Conservation (phyloP, 1,284 basidiomycete genomes). For the Marasmius tenuissimus region DNA sequence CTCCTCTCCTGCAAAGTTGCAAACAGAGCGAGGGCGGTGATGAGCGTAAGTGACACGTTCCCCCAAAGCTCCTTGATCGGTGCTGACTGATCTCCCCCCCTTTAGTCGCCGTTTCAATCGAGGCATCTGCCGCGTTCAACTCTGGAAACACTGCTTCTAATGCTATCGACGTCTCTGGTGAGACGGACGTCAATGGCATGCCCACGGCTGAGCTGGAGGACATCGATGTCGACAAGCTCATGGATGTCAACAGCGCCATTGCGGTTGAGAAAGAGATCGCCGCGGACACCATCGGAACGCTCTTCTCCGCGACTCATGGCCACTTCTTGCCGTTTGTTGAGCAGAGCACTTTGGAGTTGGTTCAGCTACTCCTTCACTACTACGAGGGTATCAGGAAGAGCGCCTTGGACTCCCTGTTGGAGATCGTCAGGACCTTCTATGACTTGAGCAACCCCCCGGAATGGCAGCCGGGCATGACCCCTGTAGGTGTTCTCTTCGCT, state of each 20-base stretch:
- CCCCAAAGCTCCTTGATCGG: not conserved
- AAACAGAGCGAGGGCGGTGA: constrained; percentile 84
- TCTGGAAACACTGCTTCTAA: constrained; percentile 72
- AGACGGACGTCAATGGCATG: constrained; percentile 53
- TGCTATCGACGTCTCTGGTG: constrained; percentile 61
- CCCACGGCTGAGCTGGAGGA: constrained; percentile 81
- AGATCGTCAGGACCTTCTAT: constrained; percentile 92
- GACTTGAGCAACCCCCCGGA: constrained; percentile 82
- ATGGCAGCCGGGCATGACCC: constrained; percentile 77
- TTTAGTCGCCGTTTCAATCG: constrained; percentile 51
- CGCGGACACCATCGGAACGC: constrained; percentile 91
- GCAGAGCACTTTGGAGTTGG: constrained; percentile 77
- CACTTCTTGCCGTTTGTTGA: constrained; percentile 93
- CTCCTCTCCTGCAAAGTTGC: constrained; percentile 83
- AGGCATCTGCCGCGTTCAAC: constrained; percentile 58
- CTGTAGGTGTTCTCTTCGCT: constrained; percentile 41
- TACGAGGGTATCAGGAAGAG: constrained; percentile 99
- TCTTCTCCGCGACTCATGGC: constrained; percentile 82
- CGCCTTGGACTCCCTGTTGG: constrained; percentile 86
- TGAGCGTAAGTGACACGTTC: constrained; percentile 42
- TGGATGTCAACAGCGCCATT: constrained; percentile 94
- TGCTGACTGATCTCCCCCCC: not conserved
- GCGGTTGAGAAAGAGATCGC: constrained; percentile 99
- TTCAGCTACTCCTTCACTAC: constrained; percentile 87
- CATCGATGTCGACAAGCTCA: constrained; percentile 79